Conservation (phyloP, 805 yeast genomes). For the Nakazawaea peltata region DNA sequence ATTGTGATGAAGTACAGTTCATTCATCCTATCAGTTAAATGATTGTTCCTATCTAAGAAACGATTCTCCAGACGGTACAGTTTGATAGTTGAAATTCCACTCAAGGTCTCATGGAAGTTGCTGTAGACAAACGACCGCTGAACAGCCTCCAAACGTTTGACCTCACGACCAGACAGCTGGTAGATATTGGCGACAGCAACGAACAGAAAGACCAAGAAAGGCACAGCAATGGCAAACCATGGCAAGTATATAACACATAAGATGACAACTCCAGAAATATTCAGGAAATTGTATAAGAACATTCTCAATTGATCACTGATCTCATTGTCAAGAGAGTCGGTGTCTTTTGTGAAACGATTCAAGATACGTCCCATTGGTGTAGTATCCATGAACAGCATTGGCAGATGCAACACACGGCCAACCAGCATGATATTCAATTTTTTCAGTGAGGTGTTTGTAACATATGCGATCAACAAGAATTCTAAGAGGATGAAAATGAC, state of each 20-base stretch:
- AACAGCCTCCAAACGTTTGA: slow-evolving; percentile 67
- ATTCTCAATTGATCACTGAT: slow-evolving; percentile 61
- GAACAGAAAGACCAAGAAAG: slow-evolving; percentile 38
- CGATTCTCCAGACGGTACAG: slow-evolving; percentile 39
- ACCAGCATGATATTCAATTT: slow-evolving; percentile 54
- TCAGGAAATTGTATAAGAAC: slow-evolving; percentile 42
- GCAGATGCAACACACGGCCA: slow-evolving; percentile 55
- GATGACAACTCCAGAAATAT: slow-evolving; percentile 53
- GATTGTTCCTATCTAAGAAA: slow-evolving; percentile 39
- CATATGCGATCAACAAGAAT: not conserved
- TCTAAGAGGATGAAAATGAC: slow-evolving; percentile 14
- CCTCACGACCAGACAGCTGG: slow-evolving; percentile 65
- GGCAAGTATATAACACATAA: slow-evolving; percentile 65
- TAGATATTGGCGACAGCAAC: slow-evolving; percentile 42
- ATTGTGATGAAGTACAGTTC: slow-evolving; percentile 56
- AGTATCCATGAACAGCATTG: slow-evolving; percentile 76
- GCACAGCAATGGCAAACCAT: slow-evolving; percentile 61
- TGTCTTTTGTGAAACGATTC: slow-evolving; percentile 81
- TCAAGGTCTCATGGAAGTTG: slow-evolving; percentile 61
- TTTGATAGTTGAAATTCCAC: slow-evolving; percentile 61
- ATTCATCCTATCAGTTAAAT: slow-evolving; percentile 52
- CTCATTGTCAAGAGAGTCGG: slow-evolving; percentile 76
- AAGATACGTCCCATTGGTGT: slow-evolving; percentile 83
- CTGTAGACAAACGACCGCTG: slow-evolving; percentile 64
- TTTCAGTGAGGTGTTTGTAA: slow-evolving; percentile 42